These are phyloP conservation scores for Pichia paraexigua DNA, from an alignment of 805 yeast genomes.

Conservation along the genomic window DNA sequence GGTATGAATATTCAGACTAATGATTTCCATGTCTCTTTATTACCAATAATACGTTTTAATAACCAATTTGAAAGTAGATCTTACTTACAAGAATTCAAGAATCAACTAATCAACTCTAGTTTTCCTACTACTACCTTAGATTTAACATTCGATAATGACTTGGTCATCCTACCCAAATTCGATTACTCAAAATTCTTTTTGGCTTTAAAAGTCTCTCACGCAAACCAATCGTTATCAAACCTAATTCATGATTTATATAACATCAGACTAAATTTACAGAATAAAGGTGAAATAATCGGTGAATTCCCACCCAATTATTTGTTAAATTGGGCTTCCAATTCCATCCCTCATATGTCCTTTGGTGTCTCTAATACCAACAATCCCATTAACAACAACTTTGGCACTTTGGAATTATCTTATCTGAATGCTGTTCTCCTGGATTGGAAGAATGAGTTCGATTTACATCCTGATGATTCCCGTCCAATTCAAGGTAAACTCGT, in stretches of 20 bases:
- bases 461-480: not conserved
- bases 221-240: not conserved
- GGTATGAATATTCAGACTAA: not conserved
- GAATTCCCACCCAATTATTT: not conserved
- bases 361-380: not conserved
- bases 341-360: not conserved
- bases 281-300: not conserved
- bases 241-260: not conserved
- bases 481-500: not conserved
- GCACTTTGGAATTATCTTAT: not conserved
- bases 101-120: not conserved
- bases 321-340: not conserved
- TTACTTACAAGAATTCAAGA: constrained; percentile 10
- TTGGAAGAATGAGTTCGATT: no score
- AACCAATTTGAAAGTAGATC: constrained; percentile 1
- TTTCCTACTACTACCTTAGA: not conserved
- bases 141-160: not conserved
- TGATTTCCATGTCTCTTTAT: constrained; percentile 13
- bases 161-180: constrained; percentile 6
- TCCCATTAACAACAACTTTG: not conserved
- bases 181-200: constrained; percentile 12
- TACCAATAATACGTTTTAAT: constrained; percentile 21
- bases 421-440: not conserved
- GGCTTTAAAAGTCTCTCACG: not conserved
- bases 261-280: not conserved